Evolutionary conservation across 345 rosid species (phyloP), one percentile per base, ranked within the genome.

Genomic region (Litchi chinensis): DNA sequence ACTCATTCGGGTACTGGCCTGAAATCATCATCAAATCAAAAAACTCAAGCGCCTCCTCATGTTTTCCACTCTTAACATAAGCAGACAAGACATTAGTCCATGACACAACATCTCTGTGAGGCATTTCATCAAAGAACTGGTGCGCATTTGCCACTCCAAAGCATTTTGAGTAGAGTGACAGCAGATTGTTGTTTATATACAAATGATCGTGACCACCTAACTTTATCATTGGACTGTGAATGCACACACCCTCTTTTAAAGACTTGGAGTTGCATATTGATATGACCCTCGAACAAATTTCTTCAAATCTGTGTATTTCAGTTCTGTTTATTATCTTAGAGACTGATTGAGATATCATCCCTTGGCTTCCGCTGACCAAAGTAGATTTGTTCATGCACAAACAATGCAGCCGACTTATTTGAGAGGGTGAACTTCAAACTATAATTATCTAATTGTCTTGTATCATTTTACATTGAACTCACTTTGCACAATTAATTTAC

Each of bases 121-220:
- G 87, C 95, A 93, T 90, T 91, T 91, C 91, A 12, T 93, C 95
- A 85, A 93, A 92, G 74, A 92, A 68, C 43, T 86, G 84, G 81
- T 87, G 90, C 46, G 91, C 94, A 28, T 73, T 67, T 26, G 67
- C 81, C 3, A 77, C 10, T 13, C 86, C 82, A 4, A 71, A 77
- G 63, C 91, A 82, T 87, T 89, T 90, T 0, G 74, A 40, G 10
- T 92, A 90, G 0, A 93, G 84, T 50, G 88, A 77, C 19, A 89
- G 62, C 24, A 93, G 87, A 82, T 83, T 91, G 87, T 90, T 93
- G 89, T 85, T 88, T 74, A 93, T 68, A 70, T 86, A 87, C 63
- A 89, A 59, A 77, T 84, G 79, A 2, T 84, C 83, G 3, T 85
- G 73, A 54, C 91, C 80, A 81, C 86, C 83, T 65, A 87, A 56